Evolutionary conservation across 495 filamentous ascomycete species (phyloP), one percentile per base, ranked within the genome.

Genomic region (Barbatosphaeria neglecta): DNA sequence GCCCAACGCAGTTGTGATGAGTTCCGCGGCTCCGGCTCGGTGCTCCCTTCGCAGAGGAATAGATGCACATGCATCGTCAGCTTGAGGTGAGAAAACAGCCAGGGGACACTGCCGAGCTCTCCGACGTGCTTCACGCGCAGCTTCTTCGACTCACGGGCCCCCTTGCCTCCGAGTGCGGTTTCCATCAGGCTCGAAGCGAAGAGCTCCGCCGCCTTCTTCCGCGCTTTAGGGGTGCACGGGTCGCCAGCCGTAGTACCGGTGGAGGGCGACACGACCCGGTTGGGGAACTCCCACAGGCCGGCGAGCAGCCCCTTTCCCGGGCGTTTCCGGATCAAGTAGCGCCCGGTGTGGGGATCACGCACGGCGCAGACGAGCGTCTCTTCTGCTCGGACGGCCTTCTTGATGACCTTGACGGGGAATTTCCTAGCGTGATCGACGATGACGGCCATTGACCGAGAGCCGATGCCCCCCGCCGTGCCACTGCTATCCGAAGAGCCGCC

Each of bases 81-180:
- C 58, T 62, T 69, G 1, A 73, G 49, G 37, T 73, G 70, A 1
- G 70, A 72, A 50, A 72, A 73, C 0, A 61, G 44, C 70, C 70
- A 73, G 0, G 67, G 67, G 15, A 72, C 61, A 10, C 49, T 63
- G 5, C 60, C 70, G 16, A 72, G 35, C 28, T 67, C 63, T 8
- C 57, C 50, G 6, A 58, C 47, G 45, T 62, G 48, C 17, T 46
- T 60, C 33, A 57, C 5, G 2, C 4, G 28, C 2, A 11, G 19
- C 9, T 15, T 19, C 18, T 22, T 35, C 13, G 37, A 16, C n/a
- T n/a, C n/a, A n/a, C n/a, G n/a, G n/a, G n/a, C n/a, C n/a, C n/a
- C n/a, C n/a, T n/a, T n/a, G 39, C 33, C 27, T 38, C 11, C 17
- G 24, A 15, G 24, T 22, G 23, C 13, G 31, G 27, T 38, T 13